Conservation (phyloP, 2,329 filamentous ascomycete genomes). For the Aspergillus sp. region DNA sequence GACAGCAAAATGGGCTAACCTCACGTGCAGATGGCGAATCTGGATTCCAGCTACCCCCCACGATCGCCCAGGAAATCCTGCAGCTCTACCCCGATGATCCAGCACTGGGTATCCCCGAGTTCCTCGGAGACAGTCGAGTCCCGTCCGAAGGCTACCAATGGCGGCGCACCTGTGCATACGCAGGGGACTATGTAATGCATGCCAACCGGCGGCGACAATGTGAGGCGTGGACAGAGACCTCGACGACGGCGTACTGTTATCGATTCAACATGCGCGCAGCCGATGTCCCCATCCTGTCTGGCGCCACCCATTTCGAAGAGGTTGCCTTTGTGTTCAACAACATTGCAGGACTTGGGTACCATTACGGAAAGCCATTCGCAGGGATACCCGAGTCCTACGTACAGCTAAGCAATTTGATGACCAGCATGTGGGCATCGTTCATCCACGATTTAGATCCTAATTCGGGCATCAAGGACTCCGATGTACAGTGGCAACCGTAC, state of each 20-base stretch:
- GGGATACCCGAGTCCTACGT: constrained; percentile 46
- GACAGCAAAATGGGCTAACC: constrained; percentile 12
- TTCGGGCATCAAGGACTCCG: constrained; percentile 23
- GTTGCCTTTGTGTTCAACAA: constrained; percentile 60
- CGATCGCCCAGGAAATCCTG: constrained; percentile 46
- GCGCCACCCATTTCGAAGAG: constrained; percentile 59
- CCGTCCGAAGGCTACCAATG: constrained; percentile 50
- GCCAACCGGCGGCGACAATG: constrained; percentile 58
- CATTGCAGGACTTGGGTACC: constrained; percentile 50
- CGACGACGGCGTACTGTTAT: constrained; percentile 60
- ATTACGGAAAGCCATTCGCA: constrained; percentile 38
- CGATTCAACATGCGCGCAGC: constrained; percentile 59
- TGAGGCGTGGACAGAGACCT: constrained; percentile 52
- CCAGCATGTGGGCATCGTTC: constrained; percentile 56
- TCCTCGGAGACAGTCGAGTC: constrained; percentile 37
- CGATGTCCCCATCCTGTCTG: constrained; percentile 46
- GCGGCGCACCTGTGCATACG: constrained; percentile 57
- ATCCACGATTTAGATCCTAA: constrained; percentile 52
- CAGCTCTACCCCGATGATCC: constrained; percentile 57
- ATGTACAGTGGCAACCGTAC: constrained; percentile 50
- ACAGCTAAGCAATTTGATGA: constrained; percentile 52
- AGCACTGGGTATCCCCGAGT: constrained; percentile 51
- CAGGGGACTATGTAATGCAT: constrained; percentile 59
- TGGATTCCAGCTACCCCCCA: constrained; percentile 26
- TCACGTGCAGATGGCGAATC: constrained; percentile 24